Conservation (phyloP, 2,329 filamentous ascomycete genomes). For the Cadophora luteo-olivacea region DNA sequence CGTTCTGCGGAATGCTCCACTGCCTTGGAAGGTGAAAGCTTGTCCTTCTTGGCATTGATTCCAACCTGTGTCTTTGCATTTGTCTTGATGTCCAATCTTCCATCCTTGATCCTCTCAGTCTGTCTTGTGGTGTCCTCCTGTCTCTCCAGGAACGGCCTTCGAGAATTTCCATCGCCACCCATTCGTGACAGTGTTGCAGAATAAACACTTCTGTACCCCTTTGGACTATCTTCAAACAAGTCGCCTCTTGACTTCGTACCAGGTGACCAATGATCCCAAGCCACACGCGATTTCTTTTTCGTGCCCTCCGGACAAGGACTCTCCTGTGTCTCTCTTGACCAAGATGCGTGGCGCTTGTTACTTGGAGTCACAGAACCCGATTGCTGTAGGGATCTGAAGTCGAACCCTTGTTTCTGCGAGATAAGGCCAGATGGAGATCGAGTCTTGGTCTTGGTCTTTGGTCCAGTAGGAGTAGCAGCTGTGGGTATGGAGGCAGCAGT, state of each 20-base stretch:
- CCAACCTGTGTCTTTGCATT: neutral
- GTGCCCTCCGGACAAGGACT: neutral
- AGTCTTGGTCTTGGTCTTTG: conserved; percentile 1
- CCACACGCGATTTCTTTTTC: neutral
- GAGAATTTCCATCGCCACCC: neutral
- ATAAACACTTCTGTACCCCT: neutral
- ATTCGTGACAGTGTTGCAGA: neutral
- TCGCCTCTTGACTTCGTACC: neutral
- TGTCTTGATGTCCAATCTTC: neutral
- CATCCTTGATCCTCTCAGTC: neutral
- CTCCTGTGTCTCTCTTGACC: neutral
- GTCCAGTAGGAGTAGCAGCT: neutral
- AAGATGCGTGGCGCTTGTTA: neutral
- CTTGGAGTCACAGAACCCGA: neutral
- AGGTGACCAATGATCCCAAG: conserved; percentile 1
- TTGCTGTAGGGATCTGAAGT: neutral
- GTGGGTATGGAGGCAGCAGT: neutral
- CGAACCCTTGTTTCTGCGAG: neutral
- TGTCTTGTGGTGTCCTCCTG: too few relatives aligned
- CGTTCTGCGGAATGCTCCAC: neutral
- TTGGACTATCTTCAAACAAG: neutral
- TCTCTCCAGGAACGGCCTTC: neutral
- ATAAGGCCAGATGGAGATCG: neutral
- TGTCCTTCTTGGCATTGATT: neutral
- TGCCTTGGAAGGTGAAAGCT: neutral